Evolutionary conservation across 352 stramenopile genomes (phyloP), one percentile per base, ranked within the genome.

Genomic region (Phytophthora brassicae): DNA sequence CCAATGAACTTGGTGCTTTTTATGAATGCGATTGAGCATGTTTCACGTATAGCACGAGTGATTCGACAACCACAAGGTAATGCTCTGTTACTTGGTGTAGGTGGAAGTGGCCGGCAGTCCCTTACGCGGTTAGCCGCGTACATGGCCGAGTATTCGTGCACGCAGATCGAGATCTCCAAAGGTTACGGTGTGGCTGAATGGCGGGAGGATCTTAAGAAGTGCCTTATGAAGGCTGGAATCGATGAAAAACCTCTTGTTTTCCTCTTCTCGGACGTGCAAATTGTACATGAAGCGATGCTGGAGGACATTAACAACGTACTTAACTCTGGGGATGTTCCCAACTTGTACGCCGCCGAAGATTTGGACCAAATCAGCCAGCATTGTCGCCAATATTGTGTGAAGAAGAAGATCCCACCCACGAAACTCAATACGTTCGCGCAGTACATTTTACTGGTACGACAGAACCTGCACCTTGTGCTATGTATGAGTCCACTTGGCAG

Each of bases 251-350:
- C 85, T 1, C 86, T 94, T 6, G 90, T 98, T 0, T 98, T 98
- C 51, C 75, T 98, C 6, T 98, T 98, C 53, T 97, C 89, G 0
- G 95, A 98, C 60, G 95, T 96, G 2, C 91, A 97, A 66, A 97
- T 98, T 49, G 89, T 98, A 5, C 77, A 97, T 45, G 95, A 98
- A 58, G 86, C 88, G 9, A 98, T 98, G 92, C 64, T 98, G 2
- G 95, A 98, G 70, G 95, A 98, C 64, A 93, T 98, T 53, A 98
- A 98, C 72, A 96, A 90, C 61, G 86, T 98, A 4, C 76, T 98
- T 1, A 98, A 98, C 74, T 97, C 89, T 20, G 95, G 95, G 16
- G 94, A 98, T 44, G 88, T 98, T 0, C 95, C 95, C 1, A 98
- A 98, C 52, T 62, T 98, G 52, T 98, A 98, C 55, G 88, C 72